These are phyloP conservation scores for Gastrodia elata DNA, from an alignment of 106 monocot species.

Conservation along the genomic window DNA sequence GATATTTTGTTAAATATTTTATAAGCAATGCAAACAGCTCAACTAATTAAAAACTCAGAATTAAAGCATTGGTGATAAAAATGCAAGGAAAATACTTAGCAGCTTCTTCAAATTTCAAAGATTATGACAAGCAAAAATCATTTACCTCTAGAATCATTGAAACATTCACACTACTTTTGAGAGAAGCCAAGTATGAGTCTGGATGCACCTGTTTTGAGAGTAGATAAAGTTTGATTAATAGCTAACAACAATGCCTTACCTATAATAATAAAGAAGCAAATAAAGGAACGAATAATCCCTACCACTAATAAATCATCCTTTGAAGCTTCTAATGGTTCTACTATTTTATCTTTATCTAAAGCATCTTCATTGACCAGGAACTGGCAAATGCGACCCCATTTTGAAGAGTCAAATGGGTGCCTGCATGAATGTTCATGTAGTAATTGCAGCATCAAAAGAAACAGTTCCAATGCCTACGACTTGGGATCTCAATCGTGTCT, in stretches of 20 bases:
- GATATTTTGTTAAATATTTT: neutral
- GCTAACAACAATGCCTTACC: neutral
- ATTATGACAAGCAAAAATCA: neutral
- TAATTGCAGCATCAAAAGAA: neutral
- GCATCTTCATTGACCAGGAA: slow-evolving; percentile 60
- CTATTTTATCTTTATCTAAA: slow-evolving; percentile 47
- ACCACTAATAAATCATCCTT: slow-evolving; percentile 85
- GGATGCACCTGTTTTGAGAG: slow-evolving; percentile 60
- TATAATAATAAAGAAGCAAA: neutral
- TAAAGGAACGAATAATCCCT: slow-evolving; percentile 7
- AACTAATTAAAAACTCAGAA: neutral
- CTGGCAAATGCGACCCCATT: slow-evolving; percentile 65
- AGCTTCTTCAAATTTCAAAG: neutral
- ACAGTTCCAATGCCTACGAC: neutral
- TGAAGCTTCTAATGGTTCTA: slow-evolving; percentile 85
- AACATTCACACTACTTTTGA: slow-evolving; percentile 71
- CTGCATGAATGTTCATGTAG: slow-evolving; percentile 19
- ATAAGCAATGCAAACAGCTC: neutral
- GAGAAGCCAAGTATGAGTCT: slow-evolving; percentile 63
- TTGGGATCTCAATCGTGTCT: neutral
- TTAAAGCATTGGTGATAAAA: neutral
- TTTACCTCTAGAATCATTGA: slow-evolving; percentile 82
- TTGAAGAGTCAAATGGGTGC: slow-evolving; percentile 94
- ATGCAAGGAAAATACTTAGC: neutral
- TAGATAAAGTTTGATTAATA: neutral